phyloP scores from a whole-genome alignment of 345 rosid species.

The Carallia pectinifolia region DNA sequence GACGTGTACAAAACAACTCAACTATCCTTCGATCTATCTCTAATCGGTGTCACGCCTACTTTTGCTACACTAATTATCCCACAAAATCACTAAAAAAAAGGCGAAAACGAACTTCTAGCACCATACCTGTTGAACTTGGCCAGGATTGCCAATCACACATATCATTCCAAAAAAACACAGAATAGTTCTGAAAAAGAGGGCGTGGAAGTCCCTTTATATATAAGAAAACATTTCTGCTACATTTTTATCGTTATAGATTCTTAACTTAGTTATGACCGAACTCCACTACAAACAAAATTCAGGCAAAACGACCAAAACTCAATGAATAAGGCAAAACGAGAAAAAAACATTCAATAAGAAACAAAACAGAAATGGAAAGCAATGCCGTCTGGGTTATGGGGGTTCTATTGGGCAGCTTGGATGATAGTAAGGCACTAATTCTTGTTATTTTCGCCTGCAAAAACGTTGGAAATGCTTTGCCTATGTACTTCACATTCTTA shows the following conservation, averaged over 20 bases:
- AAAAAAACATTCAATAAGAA: not conserved
- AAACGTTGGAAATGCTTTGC: not conserved
- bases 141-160: too few relatives aligned
- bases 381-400: not conserved
- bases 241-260: not conserved
- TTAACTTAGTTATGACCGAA: not conserved
- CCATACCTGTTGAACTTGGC: too few relatives aligned
- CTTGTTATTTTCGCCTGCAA: conserved; percentile 6
- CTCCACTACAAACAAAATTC: not conserved
- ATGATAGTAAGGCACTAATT: not conserved
- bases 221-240: too few relatives aligned
- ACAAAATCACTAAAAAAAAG: too few relatives aligned
- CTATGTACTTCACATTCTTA: not conserved
- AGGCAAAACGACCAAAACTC: not conserved
- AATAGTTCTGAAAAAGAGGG: too few relatives aligned
- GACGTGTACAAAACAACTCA: too few relatives aligned
- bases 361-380: conserved; percentile 9
- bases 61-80: too few relatives aligned
- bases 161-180: too few relatives aligned
- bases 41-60: too few relatives aligned
- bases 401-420: not conserved
- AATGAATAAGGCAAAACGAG: not conserved
- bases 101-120: too few relatives aligned
- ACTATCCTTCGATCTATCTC: too few relatives aligned
- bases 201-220: too few relatives aligned